phyloP scores from a whole-genome alignment of 805 yeast genomes.

The Suhomyces sp. region DNA sequence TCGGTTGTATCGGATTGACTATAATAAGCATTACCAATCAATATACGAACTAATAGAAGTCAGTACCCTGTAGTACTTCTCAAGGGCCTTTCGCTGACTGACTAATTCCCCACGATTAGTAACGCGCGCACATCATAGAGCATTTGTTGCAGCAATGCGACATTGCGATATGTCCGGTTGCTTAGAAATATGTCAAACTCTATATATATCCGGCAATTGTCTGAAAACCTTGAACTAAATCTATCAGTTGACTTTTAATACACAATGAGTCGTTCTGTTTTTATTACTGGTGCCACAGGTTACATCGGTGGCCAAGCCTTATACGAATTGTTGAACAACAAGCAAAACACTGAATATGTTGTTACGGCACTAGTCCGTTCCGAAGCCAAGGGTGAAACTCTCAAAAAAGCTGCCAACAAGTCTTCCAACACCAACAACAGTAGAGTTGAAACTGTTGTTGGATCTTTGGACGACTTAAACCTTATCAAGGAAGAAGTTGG shows the following conservation, averaged over 20 bases:
- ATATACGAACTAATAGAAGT: no score
- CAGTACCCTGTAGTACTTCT: no score
- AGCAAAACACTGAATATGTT: slow-evolving; percentile 10
- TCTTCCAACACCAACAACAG: slow-evolving; percentile 1
- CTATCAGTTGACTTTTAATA: neutral
- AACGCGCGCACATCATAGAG: neutral
- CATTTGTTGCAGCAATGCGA: neutral
- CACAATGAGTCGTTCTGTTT: slow-evolving; percentile 11
- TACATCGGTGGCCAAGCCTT: slow-evolving; percentile 29
- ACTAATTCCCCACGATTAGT: no score
- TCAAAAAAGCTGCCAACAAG: slow-evolving; percentile 10
- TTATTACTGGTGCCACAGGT: slow-evolving; percentile 35
- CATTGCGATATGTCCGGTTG: neutral
- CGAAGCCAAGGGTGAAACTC: slow-evolving; percentile 15
- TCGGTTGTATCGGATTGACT: no score
- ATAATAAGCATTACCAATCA: no score
- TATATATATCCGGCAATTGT: neutral
- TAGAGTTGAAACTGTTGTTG: slow-evolving; percentile 20
- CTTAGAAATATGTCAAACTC: neutral
- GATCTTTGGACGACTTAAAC: slow-evolving; percentile 17
- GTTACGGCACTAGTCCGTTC: slow-evolving; percentile 23
- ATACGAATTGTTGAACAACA: slow-evolving; percentile 16
- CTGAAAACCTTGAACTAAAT: neutral
- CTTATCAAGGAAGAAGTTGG: slow-evolving; percentile 16
- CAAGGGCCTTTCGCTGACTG: no score